These are phyloP conservation scores for Chenopodium suecicum DNA, from an alignment of 148 eudicot genomes.

Conservation along the genomic window DNA sequence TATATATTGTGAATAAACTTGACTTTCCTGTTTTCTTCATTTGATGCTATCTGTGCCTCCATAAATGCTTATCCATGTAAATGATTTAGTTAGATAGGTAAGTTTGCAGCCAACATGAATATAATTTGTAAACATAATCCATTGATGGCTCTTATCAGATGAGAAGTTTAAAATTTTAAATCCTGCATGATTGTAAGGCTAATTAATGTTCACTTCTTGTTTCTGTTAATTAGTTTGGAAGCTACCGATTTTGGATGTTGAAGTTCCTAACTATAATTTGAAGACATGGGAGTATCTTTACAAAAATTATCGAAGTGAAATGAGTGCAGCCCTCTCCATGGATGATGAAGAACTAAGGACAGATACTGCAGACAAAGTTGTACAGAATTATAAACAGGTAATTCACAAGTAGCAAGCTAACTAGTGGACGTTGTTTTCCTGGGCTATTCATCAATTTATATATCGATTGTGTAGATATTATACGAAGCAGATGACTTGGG, in stretches of 20 bases:
- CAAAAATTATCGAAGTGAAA: conserved; percentile 39
- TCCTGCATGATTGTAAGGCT: background rate
- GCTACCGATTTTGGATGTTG: conserved; percentile 43
- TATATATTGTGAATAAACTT: too few species aligned
- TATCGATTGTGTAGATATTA: conserved; percentile 32
- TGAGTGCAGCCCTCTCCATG: conserved; percentile 32
- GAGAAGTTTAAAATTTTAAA: background rate
- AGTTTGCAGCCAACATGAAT: too few species aligned
- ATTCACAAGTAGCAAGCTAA: background rate
- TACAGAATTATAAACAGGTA: conserved; percentile 53
- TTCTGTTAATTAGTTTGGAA: conserved; percentile 44
- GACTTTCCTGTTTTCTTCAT: too few species aligned
- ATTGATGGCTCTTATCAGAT: background rate
- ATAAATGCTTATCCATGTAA: background rate
- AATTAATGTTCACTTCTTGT: background rate
- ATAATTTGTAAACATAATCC: too few species aligned
- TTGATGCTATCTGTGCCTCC: background rate
- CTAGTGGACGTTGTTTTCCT: background rate
- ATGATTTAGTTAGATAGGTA: background rate
- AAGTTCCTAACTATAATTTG: conserved; percentile 29
- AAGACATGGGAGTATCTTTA: conserved; percentile 43
- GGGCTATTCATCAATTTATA: background rate
- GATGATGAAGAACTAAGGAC: conserved; percentile 27
- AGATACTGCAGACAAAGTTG: conserved; percentile 32
- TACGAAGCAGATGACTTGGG: conserved; percentile 49